phyloP scores from a whole-genome alignment of 2,329 filamentous ascomycete species.

The Ceratocystis alfenasii region DNA sequence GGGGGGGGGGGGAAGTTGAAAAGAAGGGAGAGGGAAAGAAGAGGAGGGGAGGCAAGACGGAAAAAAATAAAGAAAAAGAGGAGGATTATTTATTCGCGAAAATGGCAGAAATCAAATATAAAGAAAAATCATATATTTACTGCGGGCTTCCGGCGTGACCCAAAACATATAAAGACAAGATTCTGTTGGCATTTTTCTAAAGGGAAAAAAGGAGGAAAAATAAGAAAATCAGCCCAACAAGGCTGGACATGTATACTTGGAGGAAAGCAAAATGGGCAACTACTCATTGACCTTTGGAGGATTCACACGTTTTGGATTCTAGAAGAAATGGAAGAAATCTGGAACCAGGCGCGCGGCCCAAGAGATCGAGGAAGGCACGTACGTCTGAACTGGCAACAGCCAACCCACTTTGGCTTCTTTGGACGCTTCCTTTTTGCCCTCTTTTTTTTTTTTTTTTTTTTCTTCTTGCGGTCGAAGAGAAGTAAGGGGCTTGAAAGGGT shows the following conservation, averaged over 20 bases:
- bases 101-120: neutral
- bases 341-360: neutral
- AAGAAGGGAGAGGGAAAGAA: too few relatives aligned
- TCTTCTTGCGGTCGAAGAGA: too few relatives aligned
- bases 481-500: neutral
- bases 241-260: neutral
- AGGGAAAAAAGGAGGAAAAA: neutral
- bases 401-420: neutral
- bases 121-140: neutral
- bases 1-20: neutral
- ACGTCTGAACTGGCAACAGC: constrained; percentile 2
- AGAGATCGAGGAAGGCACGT: neutral
- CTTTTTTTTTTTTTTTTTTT: too few relatives aligned
- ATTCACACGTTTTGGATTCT: neutral
- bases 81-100: neutral
- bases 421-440: too few relatives aligned
- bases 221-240: neutral
- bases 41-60: neutral
- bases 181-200: too few relatives aligned
- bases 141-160: neutral
- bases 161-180: neutral
- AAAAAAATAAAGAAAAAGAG: neutral
- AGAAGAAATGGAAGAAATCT: constrained; percentile 7
- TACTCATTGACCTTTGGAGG: constrained; percentile 1
- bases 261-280: neutral